Conservation (phyloP, 2,329 filamentous ascomycete genomes). For the Alternaria sp. region DNA sequence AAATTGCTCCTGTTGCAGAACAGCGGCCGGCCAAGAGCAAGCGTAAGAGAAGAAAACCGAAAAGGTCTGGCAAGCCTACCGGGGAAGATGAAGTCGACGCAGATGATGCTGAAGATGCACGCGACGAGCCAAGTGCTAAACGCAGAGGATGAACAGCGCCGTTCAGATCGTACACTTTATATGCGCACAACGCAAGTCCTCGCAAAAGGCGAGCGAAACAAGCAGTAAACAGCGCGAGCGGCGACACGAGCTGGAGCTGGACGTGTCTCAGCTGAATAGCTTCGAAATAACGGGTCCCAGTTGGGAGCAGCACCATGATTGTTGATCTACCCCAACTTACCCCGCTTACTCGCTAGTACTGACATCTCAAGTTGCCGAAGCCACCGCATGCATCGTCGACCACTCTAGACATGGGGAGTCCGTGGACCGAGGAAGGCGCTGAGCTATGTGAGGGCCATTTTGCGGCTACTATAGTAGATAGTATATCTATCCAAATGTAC, state of each 20-base stretch:
- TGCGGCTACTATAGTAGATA: background rate
- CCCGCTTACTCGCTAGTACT: constrained; percentile 34
- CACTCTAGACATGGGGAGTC: background rate
- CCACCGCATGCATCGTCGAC: background rate
- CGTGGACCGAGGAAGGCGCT: background rate
- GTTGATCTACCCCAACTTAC: constrained; percentile 22
- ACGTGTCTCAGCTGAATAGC: background rate
- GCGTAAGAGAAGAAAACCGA: constrained; percentile 31
- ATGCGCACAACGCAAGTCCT: background rate
- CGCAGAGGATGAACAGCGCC: constrained; percentile 22
- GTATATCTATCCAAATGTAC: background rate
- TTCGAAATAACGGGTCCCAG: background rate
- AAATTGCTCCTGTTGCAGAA: constrained; percentile 3
- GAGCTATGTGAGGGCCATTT: background rate
- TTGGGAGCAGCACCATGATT: background rate
- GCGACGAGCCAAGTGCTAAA: constrained; percentile 25
- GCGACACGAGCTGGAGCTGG: background rate
- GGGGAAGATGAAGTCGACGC: constrained; percentile 16
- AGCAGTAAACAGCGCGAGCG: no score
- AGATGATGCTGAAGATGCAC: constrained; percentile 8
- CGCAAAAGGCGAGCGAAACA: background rate
- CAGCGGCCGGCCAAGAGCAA: constrained; percentile 30
- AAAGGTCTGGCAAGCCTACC: constrained; percentile 11
- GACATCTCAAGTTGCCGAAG: constrained; percentile 30
- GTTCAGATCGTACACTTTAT: background rate